phyloP scores from a whole-genome alignment of 1,284 basidiomycete species.

The Termitomyces sp. region DNA sequence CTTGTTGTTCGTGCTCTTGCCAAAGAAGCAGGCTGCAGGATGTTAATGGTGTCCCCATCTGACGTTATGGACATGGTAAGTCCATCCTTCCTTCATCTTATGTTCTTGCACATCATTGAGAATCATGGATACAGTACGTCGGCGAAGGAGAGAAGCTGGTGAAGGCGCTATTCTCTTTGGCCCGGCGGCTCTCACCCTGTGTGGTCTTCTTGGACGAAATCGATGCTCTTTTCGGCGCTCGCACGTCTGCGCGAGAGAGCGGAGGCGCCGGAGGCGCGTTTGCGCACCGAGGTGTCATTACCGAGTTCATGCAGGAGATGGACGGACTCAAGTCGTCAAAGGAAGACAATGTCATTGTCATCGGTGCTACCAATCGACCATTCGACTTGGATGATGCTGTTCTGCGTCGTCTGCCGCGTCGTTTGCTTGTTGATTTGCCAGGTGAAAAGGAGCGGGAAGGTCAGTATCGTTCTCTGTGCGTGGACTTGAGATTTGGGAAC shows the following conservation, averaged over 20 bases:
- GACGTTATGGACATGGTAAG: conserved; percentile 87
- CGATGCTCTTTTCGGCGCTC: conserved; percentile 88
- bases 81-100: background rate
- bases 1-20: conserved; percentile 87
- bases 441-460: conserved; percentile 79
- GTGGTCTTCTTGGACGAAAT: conserved; percentile 97
- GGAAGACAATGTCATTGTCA: conserved; percentile 84
- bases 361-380: conserved; percentile 91
- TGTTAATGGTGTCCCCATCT: conserved; percentile 80
- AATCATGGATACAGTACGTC: conserved; percentile 62
- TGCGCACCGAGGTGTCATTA: conserved; percentile 81
- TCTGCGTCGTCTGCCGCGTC: conserved; percentile 75
- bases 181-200: conserved; percentile 83
- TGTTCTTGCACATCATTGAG: background rate
- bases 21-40: conserved; percentile 84
- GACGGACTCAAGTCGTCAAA: conserved; percentile 81
- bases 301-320: conserved; percentile 99
- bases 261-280: conserved; percentile 78
- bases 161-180: conserved; percentile 85
- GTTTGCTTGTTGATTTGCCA: conserved; percentile 81
- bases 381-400: conserved; percentile 86
- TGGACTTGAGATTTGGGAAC: background rate
- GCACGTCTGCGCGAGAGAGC: conserved; percentile 75
- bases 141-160: conserved; percentile 96
- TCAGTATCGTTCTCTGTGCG: conserved; percentile 29